phyloP scores from a whole-genome alignment of 2,329 filamentous ascomycete species.

The Alternaria gaisen region DNA sequence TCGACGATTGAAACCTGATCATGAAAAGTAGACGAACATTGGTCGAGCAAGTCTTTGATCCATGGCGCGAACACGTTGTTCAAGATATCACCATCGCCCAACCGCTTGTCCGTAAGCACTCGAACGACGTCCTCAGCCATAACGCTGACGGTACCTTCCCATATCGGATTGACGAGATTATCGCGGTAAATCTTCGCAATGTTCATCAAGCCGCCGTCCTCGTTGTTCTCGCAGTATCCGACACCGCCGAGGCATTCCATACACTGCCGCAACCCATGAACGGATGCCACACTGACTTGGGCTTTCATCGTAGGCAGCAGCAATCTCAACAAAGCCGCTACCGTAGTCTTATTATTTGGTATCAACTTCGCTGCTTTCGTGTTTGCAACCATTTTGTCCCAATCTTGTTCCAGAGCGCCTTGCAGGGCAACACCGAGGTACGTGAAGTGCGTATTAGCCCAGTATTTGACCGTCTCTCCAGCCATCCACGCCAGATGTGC shows the following conservation, averaged over 20 bases:
- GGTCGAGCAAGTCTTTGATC: conserved; percentile 20
- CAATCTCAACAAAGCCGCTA: conserved; percentile 30
- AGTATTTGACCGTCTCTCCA: conserved; percentile 64
- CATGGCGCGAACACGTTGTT: conserved; percentile 31
- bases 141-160: conserved; percentile 78
- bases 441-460: conserved; percentile 64
- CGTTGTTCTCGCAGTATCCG: conserved; percentile 70
- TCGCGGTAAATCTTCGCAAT: conserved; percentile 73
- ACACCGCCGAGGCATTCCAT: conserved; percentile 74
- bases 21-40: conserved; percentile 15
- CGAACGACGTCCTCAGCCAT: conserved; percentile 64
- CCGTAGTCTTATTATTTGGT: conserved; percentile 26
- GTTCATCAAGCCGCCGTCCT: conserved; percentile 67
- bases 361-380: conserved; percentile 33
- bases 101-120: conserved; percentile 50
- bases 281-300: conserved; percentile 35
- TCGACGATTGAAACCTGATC: conserved; percentile 21
- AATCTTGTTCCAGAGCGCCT: conserved; percentile 62
- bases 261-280: conserved; percentile 62
- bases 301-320: conserved; percentile 41
- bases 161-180: conserved; percentile 70
- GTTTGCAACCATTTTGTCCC: conserved; percentile 32
- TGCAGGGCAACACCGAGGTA: conserved; percentile 65
- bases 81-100: conserved; percentile 36
- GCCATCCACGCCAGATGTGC: conserved; percentile 69